Base-by-base conservation (phyloP, 164 flowering plant genomes). In the Vitis cinerea region DNA sequence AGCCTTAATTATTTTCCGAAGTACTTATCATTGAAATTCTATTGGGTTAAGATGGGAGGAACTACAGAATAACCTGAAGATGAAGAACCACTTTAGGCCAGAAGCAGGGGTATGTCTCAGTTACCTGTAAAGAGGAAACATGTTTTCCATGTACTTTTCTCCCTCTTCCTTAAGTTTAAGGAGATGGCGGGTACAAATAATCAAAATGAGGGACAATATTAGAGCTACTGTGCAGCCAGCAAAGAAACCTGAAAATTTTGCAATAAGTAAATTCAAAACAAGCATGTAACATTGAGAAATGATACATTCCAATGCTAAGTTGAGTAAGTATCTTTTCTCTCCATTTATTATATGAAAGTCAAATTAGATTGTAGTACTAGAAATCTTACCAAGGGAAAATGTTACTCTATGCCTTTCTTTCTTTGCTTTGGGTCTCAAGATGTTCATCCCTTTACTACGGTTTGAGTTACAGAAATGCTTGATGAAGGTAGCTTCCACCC, bases 71-170 rank as follows among this genome's bases (percentile, higher is more conserved):
- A 37, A 37, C 7, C 44, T 37, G 44, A 37, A 37, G 44, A 3
- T 3, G 44, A 37, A 37, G 44, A 37, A 37, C 44, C 44, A 37
- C 44, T 37, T 37, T 37, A 37, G 44, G 44, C 44, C 44, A 37
- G 44, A 37, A 37, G 44, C 44, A 37, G 44, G 44, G 44, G 7
- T 4, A 37, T 37, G 44, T 3, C 44, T 37, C 7, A 37, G 44
- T 70, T 78, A 83, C 91, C 88, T 87, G 75, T 87, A 89, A n/a
- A 87, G 89, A 1, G 91, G 94, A 80, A 89, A 87, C 84, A 87
- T 77, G 67, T 72, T 86, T 14, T 80, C 77, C 94, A 89, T 89
- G 73, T 87, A 87, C 19, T 58, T 37, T 1, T 51, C 50, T 31
- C 75, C 65, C 8, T 85, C 89, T 5, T 13, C 49, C 9, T 72